Conservation (phyloP, 805 yeast species). For the Kodamaea laetipori region DNA sequence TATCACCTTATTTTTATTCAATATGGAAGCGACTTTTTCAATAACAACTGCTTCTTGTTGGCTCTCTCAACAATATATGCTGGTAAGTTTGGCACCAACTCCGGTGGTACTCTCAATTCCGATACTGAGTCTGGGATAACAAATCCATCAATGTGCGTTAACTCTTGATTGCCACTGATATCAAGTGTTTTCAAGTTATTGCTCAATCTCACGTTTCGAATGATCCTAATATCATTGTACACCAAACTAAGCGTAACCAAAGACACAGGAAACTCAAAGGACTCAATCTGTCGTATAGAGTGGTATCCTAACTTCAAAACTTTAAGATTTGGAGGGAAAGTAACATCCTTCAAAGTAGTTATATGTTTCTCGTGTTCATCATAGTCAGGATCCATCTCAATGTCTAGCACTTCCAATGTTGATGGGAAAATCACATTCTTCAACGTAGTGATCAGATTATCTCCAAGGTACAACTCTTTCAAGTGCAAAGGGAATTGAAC, state of each 20-base stretch:
- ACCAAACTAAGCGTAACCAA: constrained; percentile 36
- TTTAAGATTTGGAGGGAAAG: constrained; percentile 37
- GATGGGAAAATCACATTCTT: constrained; percentile 46
- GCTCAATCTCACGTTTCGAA: constrained; percentile 41
- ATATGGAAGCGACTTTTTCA: constrained; percentile 33
- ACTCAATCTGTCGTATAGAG: constrained; percentile 39
- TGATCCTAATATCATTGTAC: constrained; percentile 41
- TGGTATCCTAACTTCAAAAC: constrained; percentile 43
- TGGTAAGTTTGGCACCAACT: constrained; percentile 38
- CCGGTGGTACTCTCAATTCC: constrained; percentile 40
- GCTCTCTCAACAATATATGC: constrained; percentile 42
- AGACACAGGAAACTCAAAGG: constrained; percentile 39
- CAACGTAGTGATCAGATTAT: constrained; percentile 45
- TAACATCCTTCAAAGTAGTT: constrained; percentile 44
- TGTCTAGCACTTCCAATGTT: constrained; percentile 39
- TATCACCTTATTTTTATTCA: too few relatives aligned
- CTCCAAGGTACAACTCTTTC: constrained; percentile 41
- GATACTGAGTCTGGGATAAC: constrained; percentile 39
- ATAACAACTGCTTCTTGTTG: constrained; percentile 33
- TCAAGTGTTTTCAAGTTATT: constrained; percentile 35
- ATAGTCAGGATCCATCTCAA: constrained; percentile 44
- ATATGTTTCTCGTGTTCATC: constrained; percentile 46
- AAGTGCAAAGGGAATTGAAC: constrained; percentile 41
- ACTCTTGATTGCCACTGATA: constrained; percentile 45
- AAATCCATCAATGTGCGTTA: constrained; percentile 39